A percentile compares a stretch with the other conserved stretches of the same genome.
These are phyloP conservation scores for Phytophthora cactorum DNA, from an alignment of 352 stramenopile species.

Conservation along the genomic window DNA sequence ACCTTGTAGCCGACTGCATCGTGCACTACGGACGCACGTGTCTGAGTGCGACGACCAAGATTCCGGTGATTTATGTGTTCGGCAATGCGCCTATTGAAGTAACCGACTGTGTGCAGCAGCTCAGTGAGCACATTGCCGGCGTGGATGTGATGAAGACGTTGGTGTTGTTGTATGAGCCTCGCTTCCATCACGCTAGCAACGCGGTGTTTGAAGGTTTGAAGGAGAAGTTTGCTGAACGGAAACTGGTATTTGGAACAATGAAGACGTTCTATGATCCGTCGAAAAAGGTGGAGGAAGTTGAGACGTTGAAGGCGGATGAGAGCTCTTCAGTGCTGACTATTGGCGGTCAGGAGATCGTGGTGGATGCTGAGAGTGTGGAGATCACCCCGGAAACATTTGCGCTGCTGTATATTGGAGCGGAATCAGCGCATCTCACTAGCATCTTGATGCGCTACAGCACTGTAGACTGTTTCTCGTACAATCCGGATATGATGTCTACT, in stretches of 20 bases:
- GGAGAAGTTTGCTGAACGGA: slow-evolving; percentile 42
- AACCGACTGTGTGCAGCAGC: slow-evolving; percentile 49
- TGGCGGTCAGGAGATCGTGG: slow-evolving; percentile 62
- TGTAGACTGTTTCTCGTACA: slow-evolving; percentile 77
- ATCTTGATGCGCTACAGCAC: slow-evolving; percentile 82
- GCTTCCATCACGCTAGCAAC: slow-evolving; percentile 85
- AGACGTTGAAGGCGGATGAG: slow-evolving; percentile 2
- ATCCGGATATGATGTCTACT: slow-evolving; percentile 47
- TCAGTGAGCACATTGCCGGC: slow-evolving; percentile 36
- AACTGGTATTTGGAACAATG: slow-evolving; percentile 68
- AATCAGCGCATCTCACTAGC: slow-evolving; percentile 83
- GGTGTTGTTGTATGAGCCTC: slow-evolving; percentile 92
- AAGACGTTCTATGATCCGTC: slow-evolving; percentile 73
- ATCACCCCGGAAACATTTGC: slow-evolving; percentile 48
- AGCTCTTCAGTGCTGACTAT: slow-evolving; percentile 40
- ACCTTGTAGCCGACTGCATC: slow-evolving; percentile 93
- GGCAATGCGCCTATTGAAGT: slow-evolving; percentile 79
- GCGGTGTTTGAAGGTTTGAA: slow-evolving; percentile 56
- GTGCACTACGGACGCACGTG: slow-evolving; percentile 96
- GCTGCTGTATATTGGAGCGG: slow-evolving; percentile 78
- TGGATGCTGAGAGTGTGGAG: slow-evolving; percentile 36
- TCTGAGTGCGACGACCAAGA: slow-evolving; percentile 80
- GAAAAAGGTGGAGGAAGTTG: slow-evolving; percentile 17
- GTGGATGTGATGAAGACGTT: slow-evolving; percentile 60
- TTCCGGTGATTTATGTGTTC: slow-evolving; percentile 93